Evolutionary conservation across 345 rosid species (phyloP).

Genomic region (Populus pruinosa): DNA sequence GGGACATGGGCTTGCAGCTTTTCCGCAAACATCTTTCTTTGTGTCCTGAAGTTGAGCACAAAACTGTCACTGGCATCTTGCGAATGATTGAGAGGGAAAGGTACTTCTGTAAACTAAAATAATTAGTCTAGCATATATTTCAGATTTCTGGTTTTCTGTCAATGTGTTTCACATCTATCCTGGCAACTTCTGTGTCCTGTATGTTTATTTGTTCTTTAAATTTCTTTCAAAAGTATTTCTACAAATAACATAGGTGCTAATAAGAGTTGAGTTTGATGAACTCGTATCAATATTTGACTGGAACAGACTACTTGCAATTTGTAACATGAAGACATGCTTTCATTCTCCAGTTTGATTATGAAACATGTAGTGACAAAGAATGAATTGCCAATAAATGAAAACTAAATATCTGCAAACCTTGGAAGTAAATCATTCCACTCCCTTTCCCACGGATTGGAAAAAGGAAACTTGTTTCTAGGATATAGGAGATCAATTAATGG

Average conservation of each 20-base stretch:
- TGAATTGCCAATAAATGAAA: neutral
- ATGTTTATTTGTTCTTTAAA: neutral
- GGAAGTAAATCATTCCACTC: neutral
- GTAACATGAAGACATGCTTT: neutral
- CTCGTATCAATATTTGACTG: neutral
- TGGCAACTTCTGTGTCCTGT: neutral
- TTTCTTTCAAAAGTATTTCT: neutral
- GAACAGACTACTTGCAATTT: neutral
- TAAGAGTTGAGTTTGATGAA: neutral
- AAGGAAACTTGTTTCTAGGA: neutral
- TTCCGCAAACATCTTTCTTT: slow-evolving; percentile 83
- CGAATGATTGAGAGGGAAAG: slow-evolving; percentile 94
- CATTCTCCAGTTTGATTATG: neutral
- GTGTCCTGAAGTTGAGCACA: slow-evolving; percentile 84
- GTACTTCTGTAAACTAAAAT: slow-evolving; percentile 32
- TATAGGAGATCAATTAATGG: neutral
- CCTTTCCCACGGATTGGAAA: neutral
- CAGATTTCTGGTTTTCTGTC: neutral
- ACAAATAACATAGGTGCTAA: neutral
- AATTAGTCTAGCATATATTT: neutral
- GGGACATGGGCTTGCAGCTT: slow-evolving; percentile 99
- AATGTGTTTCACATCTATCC: neutral
- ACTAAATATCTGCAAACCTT: neutral
- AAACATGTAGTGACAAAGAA: neutral
- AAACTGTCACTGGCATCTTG: slow-evolving; percentile 89